phyloP scores from a whole-genome alignment of 345 rosid species.

The Alliaria petiolata region DNA sequence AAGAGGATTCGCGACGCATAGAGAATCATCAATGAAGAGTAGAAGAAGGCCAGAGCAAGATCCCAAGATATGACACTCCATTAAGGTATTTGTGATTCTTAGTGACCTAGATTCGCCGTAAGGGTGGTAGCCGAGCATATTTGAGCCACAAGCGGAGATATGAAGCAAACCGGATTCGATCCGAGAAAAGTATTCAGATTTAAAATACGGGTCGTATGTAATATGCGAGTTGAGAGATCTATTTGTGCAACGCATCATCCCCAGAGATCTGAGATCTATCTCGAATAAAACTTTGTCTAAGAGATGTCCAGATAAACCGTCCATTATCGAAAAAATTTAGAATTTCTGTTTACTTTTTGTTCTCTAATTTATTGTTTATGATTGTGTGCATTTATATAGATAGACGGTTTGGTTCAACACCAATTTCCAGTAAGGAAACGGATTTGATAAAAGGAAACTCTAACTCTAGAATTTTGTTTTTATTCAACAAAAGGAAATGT shows the following conservation, averaged over 20 bases:
- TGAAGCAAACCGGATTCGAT: neutral
- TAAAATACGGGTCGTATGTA: neutral
- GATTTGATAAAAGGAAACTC: no score
- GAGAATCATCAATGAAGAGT: neutral
- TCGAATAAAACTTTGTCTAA: neutral
- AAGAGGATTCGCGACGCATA: constrained; percentile 5
- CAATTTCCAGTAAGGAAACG: no score
- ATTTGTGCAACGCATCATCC: neutral
- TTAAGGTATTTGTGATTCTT: neutral
- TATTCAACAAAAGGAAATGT: no score
- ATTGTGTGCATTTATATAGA: no score
- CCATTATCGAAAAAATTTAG: no score
- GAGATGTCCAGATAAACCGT: neutral
- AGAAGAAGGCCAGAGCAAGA: neutral
- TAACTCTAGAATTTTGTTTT: no score
- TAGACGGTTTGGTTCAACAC: no score
- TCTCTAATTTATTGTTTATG: no score
- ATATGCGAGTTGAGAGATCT: neutral
- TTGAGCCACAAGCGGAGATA: neutral
- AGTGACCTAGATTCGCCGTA: neutral
- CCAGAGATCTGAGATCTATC: neutral
- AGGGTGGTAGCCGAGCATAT: neutral
- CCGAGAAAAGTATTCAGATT: neutral
- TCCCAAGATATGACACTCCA: neutral
- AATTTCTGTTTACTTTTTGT: no score